A percentile compares a stretch with the other conserved stretches of the same genome.
Evolutionary conservation across 805 yeast genomes (phyloP).

Genomic region (Brettanomyces bruxellensis): DNA sequence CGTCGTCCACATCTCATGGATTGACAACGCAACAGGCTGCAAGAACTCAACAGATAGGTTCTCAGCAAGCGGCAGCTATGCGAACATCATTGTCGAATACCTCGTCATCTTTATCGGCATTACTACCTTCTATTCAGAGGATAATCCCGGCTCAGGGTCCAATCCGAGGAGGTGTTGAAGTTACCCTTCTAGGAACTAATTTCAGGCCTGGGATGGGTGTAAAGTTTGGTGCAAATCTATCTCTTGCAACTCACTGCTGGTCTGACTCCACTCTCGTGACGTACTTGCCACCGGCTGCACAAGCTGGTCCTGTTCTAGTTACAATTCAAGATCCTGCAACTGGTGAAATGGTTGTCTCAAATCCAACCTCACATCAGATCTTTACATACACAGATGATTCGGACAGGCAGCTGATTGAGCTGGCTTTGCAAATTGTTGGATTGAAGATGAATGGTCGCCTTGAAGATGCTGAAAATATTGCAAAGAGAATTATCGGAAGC

Average conservation of each 20-base stretch:
- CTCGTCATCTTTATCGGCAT: neutral
- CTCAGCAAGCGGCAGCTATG: neutral
- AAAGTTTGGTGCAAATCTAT: constrained; percentile 75
- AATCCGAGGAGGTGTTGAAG: constrained; percentile 91
- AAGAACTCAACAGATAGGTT: neutral
- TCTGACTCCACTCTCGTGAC: constrained; percentile 90
- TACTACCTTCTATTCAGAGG: constrained; percentile 62
- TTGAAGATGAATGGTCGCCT: constrained; percentile 92
- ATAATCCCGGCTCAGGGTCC: constrained; percentile 96
- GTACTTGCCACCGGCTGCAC: constrained; percentile 82
- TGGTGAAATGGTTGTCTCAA: constrained; percentile 3
- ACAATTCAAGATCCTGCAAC: constrained; percentile 40
- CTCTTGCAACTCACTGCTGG: constrained; percentile 92
- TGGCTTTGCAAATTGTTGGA: constrained; percentile 95
- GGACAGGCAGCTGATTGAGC: constrained; percentile 86
- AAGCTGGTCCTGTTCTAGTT: constrained; percentile 87
- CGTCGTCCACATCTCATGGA: neutral
- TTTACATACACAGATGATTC: constrained; percentile 94
- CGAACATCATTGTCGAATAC: neutral
- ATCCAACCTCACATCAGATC: constrained; percentile 36
- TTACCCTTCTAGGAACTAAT: constrained; percentile 80
- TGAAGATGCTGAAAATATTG: constrained; percentile 92
- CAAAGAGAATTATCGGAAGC: constrained; percentile 78
- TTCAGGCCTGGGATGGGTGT: constrained; percentile 78
- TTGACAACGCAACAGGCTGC: neutral